Conservation (phyloP, 371 early-diverging fungal species). For the Syncephalastrum contaminatum region DNA sequence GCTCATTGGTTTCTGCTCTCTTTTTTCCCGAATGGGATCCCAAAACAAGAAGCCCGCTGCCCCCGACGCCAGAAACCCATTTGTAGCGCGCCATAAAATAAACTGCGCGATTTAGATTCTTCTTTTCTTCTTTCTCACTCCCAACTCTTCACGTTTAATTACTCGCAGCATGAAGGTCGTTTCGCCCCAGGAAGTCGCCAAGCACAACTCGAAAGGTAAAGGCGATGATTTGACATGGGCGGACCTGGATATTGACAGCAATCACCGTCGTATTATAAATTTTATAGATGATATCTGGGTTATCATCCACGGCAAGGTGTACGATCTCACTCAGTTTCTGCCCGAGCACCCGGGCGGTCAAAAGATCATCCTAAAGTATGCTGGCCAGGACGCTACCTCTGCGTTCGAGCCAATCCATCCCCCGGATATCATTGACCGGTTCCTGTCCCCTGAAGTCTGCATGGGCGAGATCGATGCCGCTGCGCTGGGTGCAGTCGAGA, state of each 20-base stretch:
- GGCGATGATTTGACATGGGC: background rate
- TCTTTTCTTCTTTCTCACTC: slow-evolving; percentile 3
- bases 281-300: slow-evolving; percentile 78
- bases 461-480: slow-evolving; percentile 52
- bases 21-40: too few species aligned
- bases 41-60: too few species aligned
- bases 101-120: slow-evolving; percentile 1
- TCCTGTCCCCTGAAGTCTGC: slow-evolving; percentile 53
- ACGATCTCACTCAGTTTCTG: slow-evolving; percentile 79
- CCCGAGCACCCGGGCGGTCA: slow-evolving; percentile 70
- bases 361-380: slow-evolving; percentile 63
- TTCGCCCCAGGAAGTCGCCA: slow-evolving; percentile 60
- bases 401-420: slow-evolving; percentile 76
- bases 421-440: slow-evolving; percentile 57
- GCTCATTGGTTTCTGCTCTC: too few species aligned
- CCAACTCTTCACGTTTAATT: slow-evolving; percentile 7
- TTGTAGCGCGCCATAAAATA: background rate
- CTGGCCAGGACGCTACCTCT: slow-evolving; percentile 80
- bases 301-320: slow-evolving; percentile 78
- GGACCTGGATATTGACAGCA: background rate
- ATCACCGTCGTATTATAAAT: background rate
- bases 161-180: slow-evolving; percentile 23
- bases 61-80: too few species aligned
- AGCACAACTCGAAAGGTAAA: slow-evolving; percentile 62
- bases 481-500: slow-evolving; percentile 18